Evolutionary conservation across 2,329 filamentous ascomycete genomes (phyloP).

Genomic region (Diaporthe amygdali): DNA sequence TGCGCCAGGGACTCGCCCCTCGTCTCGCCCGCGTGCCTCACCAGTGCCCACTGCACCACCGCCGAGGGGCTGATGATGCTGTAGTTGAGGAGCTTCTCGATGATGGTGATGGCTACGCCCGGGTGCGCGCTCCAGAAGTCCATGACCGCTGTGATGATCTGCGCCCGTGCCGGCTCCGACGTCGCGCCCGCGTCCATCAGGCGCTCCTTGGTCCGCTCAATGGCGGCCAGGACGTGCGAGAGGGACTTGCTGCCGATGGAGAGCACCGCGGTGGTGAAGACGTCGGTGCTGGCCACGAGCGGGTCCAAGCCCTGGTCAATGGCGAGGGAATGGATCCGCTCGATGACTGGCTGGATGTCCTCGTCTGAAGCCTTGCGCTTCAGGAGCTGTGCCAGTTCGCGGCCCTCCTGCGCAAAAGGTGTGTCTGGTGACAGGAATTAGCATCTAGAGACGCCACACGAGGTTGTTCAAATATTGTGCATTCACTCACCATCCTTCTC

Average conservation of each 20-base stretch:
- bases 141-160: constrained; percentile 91
- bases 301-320: constrained; percentile 75
- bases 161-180: constrained; percentile 77
- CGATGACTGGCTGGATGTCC: constrained; percentile 82
- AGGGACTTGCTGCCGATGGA: constrained; percentile 94
- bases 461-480: constrained; percentile 60
- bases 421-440: constrained; percentile 57
- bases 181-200: constrained; percentile 79
- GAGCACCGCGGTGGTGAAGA: constrained; percentile 92
- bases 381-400: constrained; percentile 78
- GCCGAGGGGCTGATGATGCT: constrained; percentile 86
- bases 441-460: constrained; percentile 66
- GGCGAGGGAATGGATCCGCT: constrained; percentile 81
- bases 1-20: constrained; percentile 72
- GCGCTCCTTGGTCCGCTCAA: constrained; percentile 91
- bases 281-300: constrained; percentile 86
- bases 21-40: constrained; percentile 54
- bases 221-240: constrained; percentile 93
- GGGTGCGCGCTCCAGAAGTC: constrained; percentile 93
- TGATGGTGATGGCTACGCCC: constrained; percentile 87
- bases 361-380: constrained; percentile 85
- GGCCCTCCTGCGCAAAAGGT: constrained; percentile 84
- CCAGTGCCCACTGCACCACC: constrained; percentile 89
- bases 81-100: constrained; percentile 98
- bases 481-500: constrained; percentile 68